Evolutionary conservation across 2,329 filamentous ascomycete genomes (phyloP), one percentile per base, ranked within the genome.

Genomic region (Phialophora tarda): DNA sequence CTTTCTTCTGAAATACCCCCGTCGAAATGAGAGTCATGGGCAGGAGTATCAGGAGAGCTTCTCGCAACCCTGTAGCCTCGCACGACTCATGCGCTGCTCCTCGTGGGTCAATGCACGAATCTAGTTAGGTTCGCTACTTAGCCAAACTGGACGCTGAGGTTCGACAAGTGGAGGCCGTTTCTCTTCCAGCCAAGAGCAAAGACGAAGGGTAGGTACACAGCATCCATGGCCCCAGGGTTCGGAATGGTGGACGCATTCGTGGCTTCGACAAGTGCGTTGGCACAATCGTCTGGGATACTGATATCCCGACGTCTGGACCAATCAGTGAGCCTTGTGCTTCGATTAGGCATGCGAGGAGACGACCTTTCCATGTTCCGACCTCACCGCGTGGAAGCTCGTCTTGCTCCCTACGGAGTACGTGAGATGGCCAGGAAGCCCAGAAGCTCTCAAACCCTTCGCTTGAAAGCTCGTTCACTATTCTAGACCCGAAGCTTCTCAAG

Each of bases 261-360:
- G 41, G 56, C 34, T 51, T 59, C 56, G 38, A 44, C 56, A 59
- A 44, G 34, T 59, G 56, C 26, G 56, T 28, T 59, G 56, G 56
- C 56, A 59, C 56, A 48, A 26, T 44, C 6, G 34, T 59, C 56
- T 47, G 38, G 56, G 56, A 48, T 48, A 21, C 56, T 59, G 56
- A 59, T 59, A 59, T 44, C 23, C 24, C 14, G 38, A 11, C 24
- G 48, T n/a, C 12, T 21, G 32, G 14, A 28, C 56, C 56, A 59
- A 59, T 59, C 56, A 59, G 56, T 38, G n/a, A 8, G 1, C 23
- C 17, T 4, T 47, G 38, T 59, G 21, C 56, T 28, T 47, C 56
- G 24, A 59, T 21, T 26, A 28, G 56, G 23, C 24, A 47, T 26
- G 56, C 38, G 6, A 44, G 48, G n/a, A 14, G 21, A 59, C 56